Percentiles rank a stretch among this genome's conserved stretches.
Evolutionary conservation across 345 rosid genomes (phyloP).

Genomic region (Sisymbrium altissimum): DNA sequence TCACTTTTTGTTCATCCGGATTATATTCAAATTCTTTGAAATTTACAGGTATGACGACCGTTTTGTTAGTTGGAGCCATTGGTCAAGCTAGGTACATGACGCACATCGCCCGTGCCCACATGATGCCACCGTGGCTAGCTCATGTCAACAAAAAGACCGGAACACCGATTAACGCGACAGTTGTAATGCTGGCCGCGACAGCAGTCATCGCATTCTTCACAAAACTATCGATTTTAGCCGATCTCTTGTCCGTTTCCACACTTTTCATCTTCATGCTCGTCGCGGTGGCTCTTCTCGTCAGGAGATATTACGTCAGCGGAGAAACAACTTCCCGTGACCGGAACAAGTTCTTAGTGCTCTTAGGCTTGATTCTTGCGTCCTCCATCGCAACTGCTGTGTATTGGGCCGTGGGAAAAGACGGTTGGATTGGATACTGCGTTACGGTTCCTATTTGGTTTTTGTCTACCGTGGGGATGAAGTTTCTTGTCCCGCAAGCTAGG

Average conservation of each 20-base stretch:
- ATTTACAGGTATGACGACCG: conserved; percentile 85
- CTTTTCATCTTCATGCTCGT: conserved; percentile 81
- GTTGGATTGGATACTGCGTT: conserved; percentile 59
- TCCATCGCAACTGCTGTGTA: conserved; percentile 44
- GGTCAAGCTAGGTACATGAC: conserved; percentile 88
- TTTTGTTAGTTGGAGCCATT: conserved; percentile 59
- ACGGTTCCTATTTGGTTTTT: conserved; percentile 61
- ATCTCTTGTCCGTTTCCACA: conserved; percentile 71
- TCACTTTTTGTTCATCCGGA: no score
- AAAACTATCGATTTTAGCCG: conserved; percentile 47
- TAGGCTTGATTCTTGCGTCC: conserved; percentile 47
- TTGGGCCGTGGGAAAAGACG: conserved; percentile 46
- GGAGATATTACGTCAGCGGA: conserved; percentile 65
- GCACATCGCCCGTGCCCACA: conserved; percentile 84
- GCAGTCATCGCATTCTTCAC: conserved; percentile 74
- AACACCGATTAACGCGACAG: conserved; percentile 69
- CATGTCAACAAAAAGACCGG: conserved; percentile 59
- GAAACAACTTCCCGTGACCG: conserved; percentile 43
- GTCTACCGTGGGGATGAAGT: conserved; percentile 37
- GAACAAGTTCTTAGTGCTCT: conserved; percentile 42
- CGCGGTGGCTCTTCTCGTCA: conserved; percentile 65
- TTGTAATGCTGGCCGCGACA: conserved; percentile 55
- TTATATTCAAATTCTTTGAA: no score
- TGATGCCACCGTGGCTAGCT: conserved; percentile 91
- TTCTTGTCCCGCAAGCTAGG: conserved; percentile 66